Evolutionary conservation across 441 rosid species (phyloP), one percentile per base, ranked within the genome.

Genomic region (Theobroma grandiflorum): DNA sequence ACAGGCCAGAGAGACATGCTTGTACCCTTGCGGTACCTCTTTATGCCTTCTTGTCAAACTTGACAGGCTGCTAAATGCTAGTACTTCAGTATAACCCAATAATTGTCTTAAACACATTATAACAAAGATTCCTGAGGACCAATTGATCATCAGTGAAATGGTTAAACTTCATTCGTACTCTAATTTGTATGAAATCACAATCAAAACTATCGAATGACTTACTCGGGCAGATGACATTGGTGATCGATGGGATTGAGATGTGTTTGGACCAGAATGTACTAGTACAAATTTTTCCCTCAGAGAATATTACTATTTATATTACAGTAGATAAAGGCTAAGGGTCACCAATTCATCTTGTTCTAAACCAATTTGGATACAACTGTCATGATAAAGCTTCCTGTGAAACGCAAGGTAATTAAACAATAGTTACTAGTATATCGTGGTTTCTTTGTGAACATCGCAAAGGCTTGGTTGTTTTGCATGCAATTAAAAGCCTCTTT

Each of bases 21-120:
- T 64, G 74, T 59, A 71, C 42, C 22, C 9, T 8, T 45, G 49
- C 11, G 33, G 1, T 62, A 62, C 18, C 37, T 33, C 7, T 62
- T 62, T 62, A 12, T 31, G 16, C 18, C 66, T 74, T 74, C 42
- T 20, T 40, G 77, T 74, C 77, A 74, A 74, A 73, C 37, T 40
- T 57, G 66, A 57, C 66, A 74, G 66, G 52, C 77, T 74, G 77
- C 76, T 55, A 38, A 8, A 14, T 42, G 31, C 31, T 26, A 57
- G 4, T 15, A 55, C 64, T 38, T 3, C 11, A 1, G 7, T 14
- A 33, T 5, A 63, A 6, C 9, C 3, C 42, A 63, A 63, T 16
- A 11, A 62, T 6, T 33, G 35, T 62, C 10, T 14, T 14, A 12
- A 14, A 33, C 37, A 68, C 22, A 12, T 6, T 12, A 31, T 2